These are phyloP conservation scores for Colletotrichum sp. DNA, from an alignment of 2,329 filamentous ascomycete genomes.

Conservation along the genomic window DNA sequence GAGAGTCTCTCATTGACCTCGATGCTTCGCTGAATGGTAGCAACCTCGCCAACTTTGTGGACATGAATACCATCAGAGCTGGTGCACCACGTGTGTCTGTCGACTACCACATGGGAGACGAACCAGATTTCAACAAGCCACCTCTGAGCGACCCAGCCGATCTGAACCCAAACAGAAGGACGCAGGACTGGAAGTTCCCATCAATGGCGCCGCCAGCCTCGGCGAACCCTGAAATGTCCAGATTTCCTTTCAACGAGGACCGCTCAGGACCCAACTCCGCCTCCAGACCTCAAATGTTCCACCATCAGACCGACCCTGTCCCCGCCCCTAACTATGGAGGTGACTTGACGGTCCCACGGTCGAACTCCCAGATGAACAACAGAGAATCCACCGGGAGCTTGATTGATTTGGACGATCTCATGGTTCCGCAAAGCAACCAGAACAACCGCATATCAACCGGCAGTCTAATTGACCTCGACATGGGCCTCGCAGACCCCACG, in stretches of 20 bases:
- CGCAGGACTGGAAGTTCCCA: constrained; percentile 65
- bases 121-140: constrained; percentile 46
- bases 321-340: constrained; percentile 28
- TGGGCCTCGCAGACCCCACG: constrained; percentile 56
- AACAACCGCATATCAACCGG: constrained; percentile 43
- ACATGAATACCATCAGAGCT: constrained; percentile 66
- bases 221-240: constrained; percentile 56
- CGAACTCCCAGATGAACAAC: constrained; percentile 36
- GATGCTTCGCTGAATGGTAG: constrained; percentile 63
- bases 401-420: constrained; percentile 56
- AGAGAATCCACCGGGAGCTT: constrained; percentile 46
- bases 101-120: constrained; percentile 41
- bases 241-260: constrained; percentile 47
- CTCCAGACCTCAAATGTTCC: constrained; percentile 49
- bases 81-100: constrained; percentile 49
- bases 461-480: constrained; percentile 59
- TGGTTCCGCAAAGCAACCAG: constrained; percentile 35
- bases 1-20: constrained; percentile 69
- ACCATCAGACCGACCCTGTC: constrained; percentile 57
- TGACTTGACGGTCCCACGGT: constrained; percentile 13
- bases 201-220: constrained; percentile 57
- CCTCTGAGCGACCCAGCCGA: constrained; percentile 65
- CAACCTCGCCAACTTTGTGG: constrained; percentile 62
- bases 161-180: constrained; percentile 53
- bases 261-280: constrained; percentile 31